A percentile compares a stretch with the other conserved stretches of the same genome.
These are phyloP conservation scores for Cyclocybe cylindracea DNA, from an alignment of 768 basidiomycete genomes.

Conservation along the genomic window DNA sequence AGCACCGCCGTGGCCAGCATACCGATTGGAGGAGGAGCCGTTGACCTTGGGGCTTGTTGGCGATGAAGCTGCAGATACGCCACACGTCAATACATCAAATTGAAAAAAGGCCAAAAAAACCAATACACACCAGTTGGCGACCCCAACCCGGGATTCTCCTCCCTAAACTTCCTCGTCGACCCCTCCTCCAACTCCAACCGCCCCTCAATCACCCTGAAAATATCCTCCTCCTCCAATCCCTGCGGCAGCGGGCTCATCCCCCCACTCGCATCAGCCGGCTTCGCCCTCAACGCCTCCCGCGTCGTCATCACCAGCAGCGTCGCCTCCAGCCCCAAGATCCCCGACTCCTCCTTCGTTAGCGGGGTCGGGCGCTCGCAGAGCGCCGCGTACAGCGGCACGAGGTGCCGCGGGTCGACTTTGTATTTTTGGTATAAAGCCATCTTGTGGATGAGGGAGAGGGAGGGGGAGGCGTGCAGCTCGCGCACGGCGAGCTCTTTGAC, in stretches of 20 bases:
- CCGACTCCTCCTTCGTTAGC: constrained; percentile 55
- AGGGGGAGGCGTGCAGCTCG: constrained; percentile 50
- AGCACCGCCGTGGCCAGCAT: not conserved
- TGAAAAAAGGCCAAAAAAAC: not conserved
- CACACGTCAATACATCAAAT: not conserved
- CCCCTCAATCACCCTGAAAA: constrained; percentile 13
- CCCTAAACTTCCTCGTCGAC: constrained; percentile 14
- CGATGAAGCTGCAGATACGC: not conserved
- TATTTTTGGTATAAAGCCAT: constrained; percentile 58
- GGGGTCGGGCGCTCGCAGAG: constrained; percentile 54
- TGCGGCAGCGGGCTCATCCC: constrained; percentile 21
- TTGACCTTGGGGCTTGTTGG: not conserved
- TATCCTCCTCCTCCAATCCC: constrained; percentile 14
- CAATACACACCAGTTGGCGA: constrained; percentile 4
- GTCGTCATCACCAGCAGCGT: constrained; percentile 48
- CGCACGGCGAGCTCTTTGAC: constrained; percentile 59
- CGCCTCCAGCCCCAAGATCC: constrained; percentile 53
- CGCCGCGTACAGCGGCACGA: constrained; percentile 56
- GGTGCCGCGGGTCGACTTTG: constrained; percentile 44
- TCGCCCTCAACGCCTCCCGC: constrained; percentile 46
- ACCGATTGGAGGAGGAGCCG: not conserved
- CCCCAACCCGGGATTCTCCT: not conserved
- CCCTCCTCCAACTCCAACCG: constrained; percentile 15
- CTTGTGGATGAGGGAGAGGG: constrained; percentile 40
- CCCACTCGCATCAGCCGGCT: constrained; percentile 20